These are phyloP conservation scores for Populus deltoides DNA, from an alignment of 345 rosid genomes.

Conservation along the genomic window DNA sequence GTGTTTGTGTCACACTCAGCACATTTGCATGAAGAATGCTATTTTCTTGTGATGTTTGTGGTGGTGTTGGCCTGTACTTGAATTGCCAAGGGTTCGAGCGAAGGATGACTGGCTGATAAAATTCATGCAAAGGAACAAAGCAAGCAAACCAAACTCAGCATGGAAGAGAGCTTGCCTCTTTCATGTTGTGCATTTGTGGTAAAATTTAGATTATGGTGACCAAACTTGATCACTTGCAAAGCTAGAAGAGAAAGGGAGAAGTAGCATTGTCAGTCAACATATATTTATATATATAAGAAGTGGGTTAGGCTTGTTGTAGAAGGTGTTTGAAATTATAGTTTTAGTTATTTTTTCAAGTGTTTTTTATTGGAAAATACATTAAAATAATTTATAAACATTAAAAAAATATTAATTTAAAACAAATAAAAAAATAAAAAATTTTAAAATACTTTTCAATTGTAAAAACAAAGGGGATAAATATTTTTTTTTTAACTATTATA, in stretches of 20 bases:
- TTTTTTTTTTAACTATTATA: no score
- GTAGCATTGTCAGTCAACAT: neutral
- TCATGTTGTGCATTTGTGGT: neutral
- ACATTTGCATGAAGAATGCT: conserved; percentile 50
- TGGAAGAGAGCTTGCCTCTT: conserved; percentile 13
- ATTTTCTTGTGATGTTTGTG: conserved; percentile 21
- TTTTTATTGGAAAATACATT: no score
- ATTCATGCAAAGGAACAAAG: conserved; percentile 11
- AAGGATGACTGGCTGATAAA: conserved; percentile 24
- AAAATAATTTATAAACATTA: accelerated
- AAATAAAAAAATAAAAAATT: no score
- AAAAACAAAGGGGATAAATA: no score
- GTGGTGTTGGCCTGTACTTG: conserved; percentile 8
- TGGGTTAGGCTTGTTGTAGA: neutral
- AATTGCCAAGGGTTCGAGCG: conserved; percentile 33
- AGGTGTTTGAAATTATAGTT: no score
- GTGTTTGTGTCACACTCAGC: conserved; percentile 34
- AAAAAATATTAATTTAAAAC: no score
- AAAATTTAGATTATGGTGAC: neutral
- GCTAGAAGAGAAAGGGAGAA: neutral
- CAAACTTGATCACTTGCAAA: conserved; percentile 12
- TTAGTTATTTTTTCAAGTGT: no score
- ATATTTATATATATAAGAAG: neutral
- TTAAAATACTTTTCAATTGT: no score
- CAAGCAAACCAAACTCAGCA: neutral